A percentile compares a stretch with the other conserved stretches of the same genome.
Evolutionary conservation across 2,329 filamentous ascomycete genomes (phyloP).

Genomic region (Fusarium hainanense): DNA sequence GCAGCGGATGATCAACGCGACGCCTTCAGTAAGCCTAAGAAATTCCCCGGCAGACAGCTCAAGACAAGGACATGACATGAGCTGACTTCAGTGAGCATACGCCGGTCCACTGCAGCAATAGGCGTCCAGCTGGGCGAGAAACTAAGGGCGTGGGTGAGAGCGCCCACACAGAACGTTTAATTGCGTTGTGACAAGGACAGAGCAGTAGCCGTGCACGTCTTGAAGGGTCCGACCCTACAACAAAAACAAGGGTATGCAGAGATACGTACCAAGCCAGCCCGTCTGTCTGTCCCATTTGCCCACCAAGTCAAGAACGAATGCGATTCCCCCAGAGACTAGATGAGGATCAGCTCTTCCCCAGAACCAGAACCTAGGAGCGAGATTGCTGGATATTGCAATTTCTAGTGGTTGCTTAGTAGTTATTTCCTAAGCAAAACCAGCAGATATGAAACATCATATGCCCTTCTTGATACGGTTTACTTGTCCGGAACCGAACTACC

Average conservation of each 20-base stretch:
- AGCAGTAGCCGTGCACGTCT: conserved; percentile 38
- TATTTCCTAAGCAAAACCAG: neutral
- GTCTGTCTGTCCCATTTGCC: conserved; percentile 3
- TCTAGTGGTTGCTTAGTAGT: neutral
- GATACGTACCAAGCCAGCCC: conserved; percentile 17
- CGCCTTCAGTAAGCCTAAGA: conserved; percentile 21
- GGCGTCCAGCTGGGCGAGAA: conserved; percentile 24
- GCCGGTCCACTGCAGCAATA: conserved; percentile 21
- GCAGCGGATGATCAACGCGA: conserved; percentile 31
- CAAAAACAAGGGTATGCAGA: conserved; percentile 31
- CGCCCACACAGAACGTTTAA: conserved; percentile 18
- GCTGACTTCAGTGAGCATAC: conserved; percentile 14
- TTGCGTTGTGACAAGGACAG: conserved; percentile 34
- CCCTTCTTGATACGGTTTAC: neutral
- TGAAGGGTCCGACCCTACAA: conserved; percentile 36
- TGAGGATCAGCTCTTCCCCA: conserved; percentile 28
- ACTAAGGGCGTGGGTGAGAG: conserved; percentile 32
- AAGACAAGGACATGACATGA: conserved; percentile 6
- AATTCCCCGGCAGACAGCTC: conserved; percentile 24
- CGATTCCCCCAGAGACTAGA: conserved; percentile 11
- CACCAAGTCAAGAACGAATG: conserved; percentile 11
- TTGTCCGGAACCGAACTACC: conserved; percentile 18
- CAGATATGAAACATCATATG: neutral
- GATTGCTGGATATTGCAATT: conserved; percentile 3
- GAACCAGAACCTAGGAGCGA: conserved; percentile 8